phyloP scores from a whole-genome alignment of 2,329 filamentous ascomycete species.

The Corinectria fuckeliana region DNA sequence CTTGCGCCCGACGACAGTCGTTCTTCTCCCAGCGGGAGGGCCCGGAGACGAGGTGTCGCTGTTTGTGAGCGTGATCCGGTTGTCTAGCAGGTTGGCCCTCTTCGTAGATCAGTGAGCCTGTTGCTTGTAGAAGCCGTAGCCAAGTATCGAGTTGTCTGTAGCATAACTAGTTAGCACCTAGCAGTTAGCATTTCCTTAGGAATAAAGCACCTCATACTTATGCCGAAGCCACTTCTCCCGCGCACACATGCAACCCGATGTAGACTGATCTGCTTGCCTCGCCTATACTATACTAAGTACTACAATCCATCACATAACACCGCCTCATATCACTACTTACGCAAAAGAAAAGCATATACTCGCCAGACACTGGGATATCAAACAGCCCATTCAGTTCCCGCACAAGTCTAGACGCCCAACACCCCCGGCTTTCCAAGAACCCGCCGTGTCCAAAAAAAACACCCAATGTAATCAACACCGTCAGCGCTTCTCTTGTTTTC shows the following conservation, averaged over 20 bases:
- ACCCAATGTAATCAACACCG: not conserved
- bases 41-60: not conserved
- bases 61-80: not conserved
- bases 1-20: constrained; percentile 1
- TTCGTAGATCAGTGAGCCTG: no score
- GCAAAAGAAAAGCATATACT: not conserved
- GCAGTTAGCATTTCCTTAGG: not conserved
- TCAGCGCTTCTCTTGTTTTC: not conserved
- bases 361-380: no score
- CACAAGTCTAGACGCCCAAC: constrained; percentile 11
- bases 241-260: not conserved
- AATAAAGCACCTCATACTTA: not conserved
- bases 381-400: not conserved
- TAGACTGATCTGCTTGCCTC: not conserved
- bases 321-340: not conserved
- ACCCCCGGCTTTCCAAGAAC: constrained; percentile 2
- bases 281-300: not conserved
- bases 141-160: not conserved
- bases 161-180: not conserved
- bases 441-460: constrained; percentile 2
- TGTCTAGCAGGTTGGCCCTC: not conserved
- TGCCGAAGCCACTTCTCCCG: not conserved
- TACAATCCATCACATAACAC: not conserved
- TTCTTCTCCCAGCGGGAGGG: not conserved
- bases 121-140: not conserved